Evolutionary conservation across 2,329 filamentous ascomycete species (phyloP), one percentile per base, ranked within the genome.

Genomic region (Lachnum nothofagi): DNA sequence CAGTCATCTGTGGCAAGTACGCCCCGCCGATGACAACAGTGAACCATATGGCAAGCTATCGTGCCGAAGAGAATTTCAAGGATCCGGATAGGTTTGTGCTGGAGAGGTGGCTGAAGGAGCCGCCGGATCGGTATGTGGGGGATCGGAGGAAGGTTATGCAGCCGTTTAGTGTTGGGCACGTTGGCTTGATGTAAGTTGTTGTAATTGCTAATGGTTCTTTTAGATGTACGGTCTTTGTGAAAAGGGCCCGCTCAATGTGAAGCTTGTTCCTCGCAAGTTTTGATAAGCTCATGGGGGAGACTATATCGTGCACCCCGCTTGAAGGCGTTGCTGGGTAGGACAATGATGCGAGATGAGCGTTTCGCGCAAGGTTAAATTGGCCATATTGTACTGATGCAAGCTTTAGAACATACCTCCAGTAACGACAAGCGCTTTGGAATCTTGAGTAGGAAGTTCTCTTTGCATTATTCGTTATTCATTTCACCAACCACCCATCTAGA

Each of bases 61-160:
- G 22, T 20, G 31, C 37, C 6, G 17, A 35, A 14, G n/a, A 10
- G 3, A 46, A 47, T 20, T 51, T 46, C 23, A 29, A 53, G 1
- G 59, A 69, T 4, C 65, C 68, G 1, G 56, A 65, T 14, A 56
- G 40, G 14, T 69, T 65, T 43, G 43, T 69, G 23, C 69, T 68
- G 1, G 60, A 62, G 12, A 59, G 72, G 20, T 75, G 72, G 70
- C 52, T 49, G 14, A 40, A 29, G 4, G 44, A 46, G 8, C 16
- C 34, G 17, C 27, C 25, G 12, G 34, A n/a, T n/a, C 17, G 17
- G 8, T 53, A 42, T 46, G 42, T 16, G 20, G 37, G 33, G 16
- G 51, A 53, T 25, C 25, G 47, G 10, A 38, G 22, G 12, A 20
- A 42, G 8, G 51, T 43, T 9, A 12, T 43, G 5, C 31, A 46